Base-by-base conservation (phyloP, 1,284 basidiomycete genomes). In the Pseudozyma sp. region DNA sequence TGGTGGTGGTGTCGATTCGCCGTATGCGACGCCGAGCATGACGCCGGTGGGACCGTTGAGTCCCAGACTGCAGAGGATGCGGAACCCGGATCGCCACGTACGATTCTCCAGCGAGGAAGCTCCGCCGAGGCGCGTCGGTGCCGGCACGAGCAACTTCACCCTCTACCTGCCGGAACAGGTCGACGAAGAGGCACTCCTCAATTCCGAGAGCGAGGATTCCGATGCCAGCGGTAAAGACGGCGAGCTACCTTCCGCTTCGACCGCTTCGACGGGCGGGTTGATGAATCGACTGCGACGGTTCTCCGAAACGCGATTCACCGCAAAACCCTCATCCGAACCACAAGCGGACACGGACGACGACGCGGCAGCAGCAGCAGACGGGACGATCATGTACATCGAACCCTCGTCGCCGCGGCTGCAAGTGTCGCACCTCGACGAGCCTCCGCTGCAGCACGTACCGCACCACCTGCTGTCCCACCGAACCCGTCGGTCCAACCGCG, bases 381-480 rank as follows among this genome's bases (percentile, higher is more conserved):
- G 52, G 11, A 74, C 62, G 1, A 62, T 74, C 48, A 69, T 68
- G 62, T 74, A 69, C 59, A 68, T 69, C 52, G 61, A 64, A 9
- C 74, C 70, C 2, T 46, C 55, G 19, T 77, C 75, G 5, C 73
- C 77, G 0, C 51, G 55, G 34, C 51, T 77, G 2, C 77, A 80
- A 49, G 77, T 81, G 14, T 45, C 68, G 5, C 59, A 67, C 33
- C 45, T 79, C 17, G 75, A 77, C 40, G 78, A 79, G 37, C 60
- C 67, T 19, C 65, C 78, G 9, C 44, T 78, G 13, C 67, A 65
- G 29, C 57, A 60, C 34, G 35, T 69, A 0, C 48, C 54, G 29
- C 75, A 64, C 42, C 53, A 49, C 4, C 76, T 73, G 48, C 59
- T 83, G 11, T 83, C 81, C n/a, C 77, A 80, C 40, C 76, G 81